Conservation (phyloP, 768 basidiomycete species). For the Paxillus involutus region DNA sequence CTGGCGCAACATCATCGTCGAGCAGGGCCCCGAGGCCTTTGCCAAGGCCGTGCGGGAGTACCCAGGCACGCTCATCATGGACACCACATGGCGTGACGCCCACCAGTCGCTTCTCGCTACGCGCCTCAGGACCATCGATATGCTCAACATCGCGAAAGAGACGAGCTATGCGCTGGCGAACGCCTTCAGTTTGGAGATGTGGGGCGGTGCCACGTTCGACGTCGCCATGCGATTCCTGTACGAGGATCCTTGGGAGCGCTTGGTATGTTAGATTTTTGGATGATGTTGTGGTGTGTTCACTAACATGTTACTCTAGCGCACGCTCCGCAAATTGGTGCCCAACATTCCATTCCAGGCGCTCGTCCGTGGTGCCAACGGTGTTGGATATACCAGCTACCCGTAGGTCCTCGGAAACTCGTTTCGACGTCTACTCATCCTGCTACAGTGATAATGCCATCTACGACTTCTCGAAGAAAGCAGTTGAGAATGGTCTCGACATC, state of each 20-base stretch:
- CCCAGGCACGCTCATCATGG: constrained; percentile 94
- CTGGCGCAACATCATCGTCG: constrained; percentile 99
- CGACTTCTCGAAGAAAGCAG: constrained; percentile 98
- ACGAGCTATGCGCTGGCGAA: constrained; percentile 94
- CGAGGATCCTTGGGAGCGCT: constrained; percentile 98
- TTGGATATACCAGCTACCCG: constrained; percentile 99
- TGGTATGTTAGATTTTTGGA: constrained; percentile 49
- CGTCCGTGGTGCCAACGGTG: constrained; percentile 98
- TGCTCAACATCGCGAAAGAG: constrained; percentile 98
- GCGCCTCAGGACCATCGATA: constrained; percentile 92
- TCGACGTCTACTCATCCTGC: constrained; percentile 7
- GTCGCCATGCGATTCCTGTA: constrained; percentile 99
- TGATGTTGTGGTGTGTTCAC: not conserved
- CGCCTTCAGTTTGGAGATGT: constrained; percentile 96
- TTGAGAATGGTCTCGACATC: constrained; percentile 99
- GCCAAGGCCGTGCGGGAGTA: constrained; percentile 97
- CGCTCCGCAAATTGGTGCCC: constrained; percentile 91
- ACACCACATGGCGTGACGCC: constrained; percentile 99
- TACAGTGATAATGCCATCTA: constrained; percentile 95
- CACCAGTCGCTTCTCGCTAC: constrained; percentile 98
- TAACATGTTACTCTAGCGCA: constrained; percentile 52
- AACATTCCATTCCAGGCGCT: constrained; percentile 99
- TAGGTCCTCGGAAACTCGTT: constrained; percentile 36
- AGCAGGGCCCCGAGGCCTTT: constrained; percentile 96
- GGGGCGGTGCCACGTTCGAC: constrained; percentile 99